Conservation (phyloP, 2,329 filamentous ascomycete species). For the Nemania sp. region DNA sequence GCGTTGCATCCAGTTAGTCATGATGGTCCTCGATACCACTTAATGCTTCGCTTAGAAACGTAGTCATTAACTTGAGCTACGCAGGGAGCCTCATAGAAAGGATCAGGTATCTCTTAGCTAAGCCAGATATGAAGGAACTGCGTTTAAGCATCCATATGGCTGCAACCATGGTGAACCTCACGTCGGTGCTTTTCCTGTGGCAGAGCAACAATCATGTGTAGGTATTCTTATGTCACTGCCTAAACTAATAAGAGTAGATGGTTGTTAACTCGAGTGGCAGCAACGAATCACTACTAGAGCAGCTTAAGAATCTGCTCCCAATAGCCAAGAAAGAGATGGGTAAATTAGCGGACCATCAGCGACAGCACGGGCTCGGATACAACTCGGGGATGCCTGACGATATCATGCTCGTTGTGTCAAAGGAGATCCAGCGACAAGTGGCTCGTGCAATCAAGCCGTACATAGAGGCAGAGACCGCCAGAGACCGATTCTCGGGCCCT, state of each 20-base stretch:
- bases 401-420: slow-evolving; percentile 16
- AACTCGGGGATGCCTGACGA: slow-evolving; percentile 8
- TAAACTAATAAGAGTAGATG: neutral
- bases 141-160: slow-evolving; percentile 27
- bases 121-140: slow-evolving; percentile 31
- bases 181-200: slow-evolving; percentile 29
- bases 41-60: neutral
- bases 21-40: too few relatives aligned
- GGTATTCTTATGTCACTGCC: neutral
- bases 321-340: slow-evolving; percentile 11
- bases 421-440: slow-evolving; percentile 20
- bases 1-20: too few relatives aligned
- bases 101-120: slow-evolving; percentile 29
- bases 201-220: slow-evolving; percentile 18
- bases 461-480: neutral
- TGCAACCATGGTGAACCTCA: slow-evolving; percentile 7
- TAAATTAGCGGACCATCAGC: slow-evolving; percentile 22
- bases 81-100: slow-evolving; percentile 23
- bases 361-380: slow-evolving; percentile 6
- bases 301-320: slow-evolving; percentile 22
- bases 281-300: slow-evolving; percentile 10
- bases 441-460: slow-evolving; percentile 1
- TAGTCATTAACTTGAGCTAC: slow-evolving; percentile 1
- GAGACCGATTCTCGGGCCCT: neutral
- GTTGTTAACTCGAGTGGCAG: slow-evolving; percentile 20